Percentiles rank a stretch among this genome's conserved stretches.
phyloP scores from a whole-genome alignment of 225 moss, liverwort and hornwort species.

The Ulota crispa region DNA sequence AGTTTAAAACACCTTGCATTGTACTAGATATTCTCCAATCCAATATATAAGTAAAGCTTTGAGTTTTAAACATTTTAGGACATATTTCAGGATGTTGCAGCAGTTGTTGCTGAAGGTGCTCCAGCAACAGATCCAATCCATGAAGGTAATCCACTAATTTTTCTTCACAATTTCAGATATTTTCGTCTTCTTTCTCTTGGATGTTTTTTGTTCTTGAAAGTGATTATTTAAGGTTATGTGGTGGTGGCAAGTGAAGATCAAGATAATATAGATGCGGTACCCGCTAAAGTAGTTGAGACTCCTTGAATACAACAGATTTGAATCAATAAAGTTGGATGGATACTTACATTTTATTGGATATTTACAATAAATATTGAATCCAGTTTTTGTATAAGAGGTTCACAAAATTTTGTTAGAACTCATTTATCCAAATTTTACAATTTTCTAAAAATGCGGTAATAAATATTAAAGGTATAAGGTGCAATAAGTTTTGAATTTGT shows the following conservation, averaged over 20 bases:
- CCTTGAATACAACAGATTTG: background rate
- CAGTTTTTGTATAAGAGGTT: background rate
- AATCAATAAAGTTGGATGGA: background rate
- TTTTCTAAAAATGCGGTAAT: background rate
- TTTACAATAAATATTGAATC: background rate
- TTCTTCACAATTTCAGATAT: no score
- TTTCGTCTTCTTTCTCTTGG: no score
- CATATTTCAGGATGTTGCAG: no score
- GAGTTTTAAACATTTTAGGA: background rate
- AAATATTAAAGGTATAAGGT: background rate
- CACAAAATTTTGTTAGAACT: background rate
- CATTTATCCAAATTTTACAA: background rate
- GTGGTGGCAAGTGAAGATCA: no score
- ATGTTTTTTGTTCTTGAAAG: no score
- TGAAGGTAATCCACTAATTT: no score
- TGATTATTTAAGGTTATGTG: no score
- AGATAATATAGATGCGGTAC: no score
- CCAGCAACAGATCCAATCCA: no score
- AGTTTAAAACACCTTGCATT: background rate
- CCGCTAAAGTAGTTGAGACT: no score
- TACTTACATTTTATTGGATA: background rate
- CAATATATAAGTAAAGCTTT: background rate
- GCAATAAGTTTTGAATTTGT: background rate
- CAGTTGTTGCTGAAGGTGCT: no score
- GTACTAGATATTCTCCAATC: background rate